phyloP scores from a whole-genome alignment of 768 basidiomycete genomes.

The Daedaleopsis sinensis region DNA sequence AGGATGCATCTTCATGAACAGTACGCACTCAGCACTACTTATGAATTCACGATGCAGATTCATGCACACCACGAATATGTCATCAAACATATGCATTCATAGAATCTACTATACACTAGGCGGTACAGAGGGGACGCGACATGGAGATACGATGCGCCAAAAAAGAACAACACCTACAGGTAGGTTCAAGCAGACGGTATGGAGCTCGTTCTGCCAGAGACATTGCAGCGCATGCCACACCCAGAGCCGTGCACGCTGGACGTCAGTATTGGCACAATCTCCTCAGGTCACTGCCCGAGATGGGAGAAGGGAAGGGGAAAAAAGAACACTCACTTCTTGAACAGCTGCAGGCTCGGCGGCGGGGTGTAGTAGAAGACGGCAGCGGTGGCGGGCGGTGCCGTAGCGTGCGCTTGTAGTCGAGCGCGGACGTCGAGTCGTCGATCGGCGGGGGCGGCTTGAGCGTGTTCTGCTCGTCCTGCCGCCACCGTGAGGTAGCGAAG shows the following conservation, averaged over 20 bases:
- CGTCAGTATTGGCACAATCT: neutral
- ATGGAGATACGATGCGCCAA: too few species aligned
- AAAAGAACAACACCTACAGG: too few species aligned
- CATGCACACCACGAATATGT: too few species aligned
- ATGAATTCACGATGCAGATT: too few species aligned
- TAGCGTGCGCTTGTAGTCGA: slow-evolving; percentile 90
- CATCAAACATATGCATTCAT: too few species aligned
- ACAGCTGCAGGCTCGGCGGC: slow-evolving; percentile 87
- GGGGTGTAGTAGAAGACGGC: slow-evolving; percentile 92
- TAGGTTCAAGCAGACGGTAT: too few species aligned
- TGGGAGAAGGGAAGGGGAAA: neutral
- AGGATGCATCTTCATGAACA: too few species aligned
- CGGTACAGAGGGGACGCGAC: too few species aligned
- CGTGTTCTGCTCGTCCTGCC: slow-evolving; percentile 17
- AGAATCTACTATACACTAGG: too few species aligned
- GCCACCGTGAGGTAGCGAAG: slow-evolving; percentile 8
- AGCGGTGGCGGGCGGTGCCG: slow-evolving; percentile 78
- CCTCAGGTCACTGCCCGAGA: too few species aligned
- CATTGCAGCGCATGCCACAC: slow-evolving; percentile 93
- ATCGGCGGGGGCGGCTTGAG: slow-evolving; percentile 80
- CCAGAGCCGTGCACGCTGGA: neutral
- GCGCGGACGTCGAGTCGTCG: slow-evolving; percentile 91
- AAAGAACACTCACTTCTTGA: slow-evolving; percentile 73
- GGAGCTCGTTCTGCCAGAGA: slow-evolving; percentile 98
- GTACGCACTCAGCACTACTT: too few species aligned